Evolutionary conservation across 352 stramenopile species (phyloP), one percentile per base, ranked within the genome.

Genomic region (Thalassiosira hispida): DNA sequence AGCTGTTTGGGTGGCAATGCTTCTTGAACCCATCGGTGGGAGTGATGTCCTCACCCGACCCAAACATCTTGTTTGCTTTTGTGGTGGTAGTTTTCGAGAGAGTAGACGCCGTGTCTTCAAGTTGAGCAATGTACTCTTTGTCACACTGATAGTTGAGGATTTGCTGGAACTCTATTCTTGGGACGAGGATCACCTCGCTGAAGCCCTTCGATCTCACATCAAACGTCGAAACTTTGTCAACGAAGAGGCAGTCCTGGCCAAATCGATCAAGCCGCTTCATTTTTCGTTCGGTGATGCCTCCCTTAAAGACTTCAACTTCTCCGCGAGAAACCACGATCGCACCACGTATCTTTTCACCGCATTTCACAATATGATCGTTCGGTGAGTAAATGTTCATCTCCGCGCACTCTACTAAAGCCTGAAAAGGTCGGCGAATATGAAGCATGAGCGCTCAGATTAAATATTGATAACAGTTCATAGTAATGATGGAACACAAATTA

Each of bases 51-150:
- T 90, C 72, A 49, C 57, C 75, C 0, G 76, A 84, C 7, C 76
- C 81, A 67, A 87, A 90, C 60, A 87, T 74, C 59, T 87, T 87
- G 65, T 86, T 87, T 38, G 72, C 80, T 70, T 85, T 87, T 25
- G 60, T 53, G n/a, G 60, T 53, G n/a, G 23, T 75, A 53, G 44
- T 75, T 70, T 77, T 81, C 0, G 67, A 64, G 8, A 81, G 38
- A 22, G 64, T 44, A 11, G 47, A 44, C 16, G 80, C 65, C 2
- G 53, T 84, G 18, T 78, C 74, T 83, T 52, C 57, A 52, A 88
- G 81, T 73, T 81, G 55, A 64, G 57, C 52, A 68, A 86, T 79
- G 56, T 84, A 60, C 12, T 73, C 56, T 64, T 76, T 56, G 23
- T 88, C 77, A 35, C 69, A 86, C 49, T 90, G 79, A 44, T 69